Evolutionary conservation across 2,329 filamentous ascomycete genomes (phyloP).

Genomic region (Helotiales sp.): DNA sequence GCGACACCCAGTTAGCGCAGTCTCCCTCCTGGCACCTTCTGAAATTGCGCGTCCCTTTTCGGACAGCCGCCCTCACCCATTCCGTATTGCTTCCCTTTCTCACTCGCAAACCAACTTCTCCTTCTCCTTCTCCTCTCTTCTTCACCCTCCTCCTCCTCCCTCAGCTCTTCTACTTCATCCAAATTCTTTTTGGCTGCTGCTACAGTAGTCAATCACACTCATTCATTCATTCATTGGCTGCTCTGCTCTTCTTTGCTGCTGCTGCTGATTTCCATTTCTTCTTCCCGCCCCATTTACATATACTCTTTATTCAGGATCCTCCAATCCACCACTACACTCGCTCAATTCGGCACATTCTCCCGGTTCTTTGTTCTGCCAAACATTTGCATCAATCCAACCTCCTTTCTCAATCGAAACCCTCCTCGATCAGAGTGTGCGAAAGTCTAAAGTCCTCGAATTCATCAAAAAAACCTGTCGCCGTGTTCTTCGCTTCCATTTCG

Average conservation of each 20-base stretch:
- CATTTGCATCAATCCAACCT: conserved; percentile 2
- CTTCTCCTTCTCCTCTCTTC: conserved; percentile 15
- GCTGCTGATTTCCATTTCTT: conserved; percentile 29
- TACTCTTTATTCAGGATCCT: conserved; percentile 30
- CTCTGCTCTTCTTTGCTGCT: conserved; percentile 33
- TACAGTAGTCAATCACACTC: conserved; percentile 30
- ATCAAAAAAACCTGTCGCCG: conserved; percentile 16
- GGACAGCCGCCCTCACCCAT: conserved; percentile 13
- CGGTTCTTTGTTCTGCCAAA: conserved; percentile 45
- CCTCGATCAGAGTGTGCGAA: conserved; percentile 10
- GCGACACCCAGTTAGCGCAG: not conserved
- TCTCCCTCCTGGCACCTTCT: conserved; percentile 5
- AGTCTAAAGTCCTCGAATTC: conserved; percentile 17
- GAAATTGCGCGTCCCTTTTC: conserved; percentile 19
- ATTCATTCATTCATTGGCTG: conserved; percentile 35
- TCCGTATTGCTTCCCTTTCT: conserved; percentile 15
- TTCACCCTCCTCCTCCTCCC: conserved; percentile 26
- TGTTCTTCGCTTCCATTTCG: conserved; percentile 29
- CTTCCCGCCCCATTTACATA: conserved; percentile 23
- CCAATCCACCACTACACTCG: conserved; percentile 21
- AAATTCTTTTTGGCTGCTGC: conserved; percentile 33
- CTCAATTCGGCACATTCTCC: conserved; percentile 41
- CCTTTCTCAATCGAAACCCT: not conserved
- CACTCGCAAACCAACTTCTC: conserved; percentile 1
- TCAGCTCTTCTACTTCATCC: conserved; percentile 23